Evolutionary conservation across 2,329 filamentous ascomycete species (phyloP).

Genomic region (Neurospora sp.): DNA sequence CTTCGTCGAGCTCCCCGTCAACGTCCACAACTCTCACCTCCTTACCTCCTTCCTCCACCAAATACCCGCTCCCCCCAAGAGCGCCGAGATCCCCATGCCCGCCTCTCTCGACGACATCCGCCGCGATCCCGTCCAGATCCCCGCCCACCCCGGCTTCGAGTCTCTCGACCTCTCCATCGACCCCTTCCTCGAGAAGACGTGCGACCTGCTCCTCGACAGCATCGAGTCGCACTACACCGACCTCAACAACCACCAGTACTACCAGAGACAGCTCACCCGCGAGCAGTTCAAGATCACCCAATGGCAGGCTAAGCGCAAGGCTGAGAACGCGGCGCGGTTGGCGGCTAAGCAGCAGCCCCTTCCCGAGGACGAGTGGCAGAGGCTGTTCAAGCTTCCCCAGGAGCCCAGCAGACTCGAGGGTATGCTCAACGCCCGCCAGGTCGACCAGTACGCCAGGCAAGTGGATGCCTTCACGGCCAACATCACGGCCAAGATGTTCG

Average conservation of each 20-base stretch:
- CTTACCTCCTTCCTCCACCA: constrained; percentile 94
- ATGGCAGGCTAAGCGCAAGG: constrained; percentile 95
- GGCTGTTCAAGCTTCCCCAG: constrained; percentile 92
- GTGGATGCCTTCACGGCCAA: constrained; percentile 91
- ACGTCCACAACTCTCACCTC: constrained; percentile 93
- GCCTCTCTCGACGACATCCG: constrained; percentile 70
- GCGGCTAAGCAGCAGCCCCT: constrained; percentile 82
- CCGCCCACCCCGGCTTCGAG: constrained; percentile 82
- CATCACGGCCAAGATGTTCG: constrained; percentile 96
- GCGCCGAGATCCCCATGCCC: constrained; percentile 64
- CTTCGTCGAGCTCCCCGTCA: constrained; percentile 78
- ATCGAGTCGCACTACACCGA: constrained; percentile 98
- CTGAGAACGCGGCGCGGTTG: constrained; percentile 78
- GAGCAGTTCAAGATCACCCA: constrained; percentile 95
- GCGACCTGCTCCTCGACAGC: constrained; percentile 88
- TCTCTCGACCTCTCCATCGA: constrained; percentile 88
- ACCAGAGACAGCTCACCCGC: constrained; percentile 84
- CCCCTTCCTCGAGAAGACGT: constrained; percentile 96
- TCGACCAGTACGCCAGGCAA: constrained; percentile 96
- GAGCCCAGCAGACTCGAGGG: constrained; percentile 90
- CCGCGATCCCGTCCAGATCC: constrained; percentile 49
- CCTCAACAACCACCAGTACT: constrained; percentile 97
- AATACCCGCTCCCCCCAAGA: constrained; percentile 58
- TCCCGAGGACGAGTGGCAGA: constrained; percentile 96
- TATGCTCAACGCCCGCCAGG: constrained; percentile 90